Conservation (phyloP, 1,284 basidiomycete species). For the Lentinus polychrous region DNA sequence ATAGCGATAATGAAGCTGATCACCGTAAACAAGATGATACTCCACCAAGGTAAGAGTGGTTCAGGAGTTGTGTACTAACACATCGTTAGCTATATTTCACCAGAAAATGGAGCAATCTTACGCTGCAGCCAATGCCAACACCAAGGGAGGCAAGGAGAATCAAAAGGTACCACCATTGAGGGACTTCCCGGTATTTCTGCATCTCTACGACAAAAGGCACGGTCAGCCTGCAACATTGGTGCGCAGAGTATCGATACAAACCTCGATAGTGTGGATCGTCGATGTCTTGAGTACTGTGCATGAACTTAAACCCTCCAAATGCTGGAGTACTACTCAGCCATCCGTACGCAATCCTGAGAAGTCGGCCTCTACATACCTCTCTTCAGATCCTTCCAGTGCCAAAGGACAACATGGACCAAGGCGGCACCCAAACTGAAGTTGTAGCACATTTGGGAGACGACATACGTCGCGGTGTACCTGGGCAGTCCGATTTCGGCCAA, state of each 20-base stretch:
- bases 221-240: neutral
- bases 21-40: slow-evolving; percentile 41
- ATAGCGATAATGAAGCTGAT: slow-evolving; percentile 40
- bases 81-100: neutral
- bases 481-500: slow-evolving; percentile 35
- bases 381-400: slow-evolving; percentile 43
- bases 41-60: slow-evolving; percentile 49
- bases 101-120: slow-evolving; percentile 7
- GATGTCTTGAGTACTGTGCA: slow-evolving; percentile 32
- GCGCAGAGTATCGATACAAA: slow-evolving; percentile 10
- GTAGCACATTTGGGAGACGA: slow-evolving; percentile 42
- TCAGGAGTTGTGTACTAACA: slow-evolving; percentile 34
- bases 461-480: slow-evolving; percentile 45
- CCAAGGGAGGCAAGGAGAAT: slow-evolving; percentile 42
- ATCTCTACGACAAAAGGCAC: slow-evolving; percentile 33
- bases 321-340: slow-evolving; percentile 20
- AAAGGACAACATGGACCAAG: slow-evolving; percentile 41
- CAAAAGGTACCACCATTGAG: slow-evolving; percentile 43
- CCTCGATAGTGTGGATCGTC: slow-evolving; percentile 43
- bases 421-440: slow-evolving; percentile 44
- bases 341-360: neutral
- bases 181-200: slow-evolving; percentile 47
- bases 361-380: slow-evolving; percentile 14
- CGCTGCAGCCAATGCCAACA: slow-evolving; percentile 47
- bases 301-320: slow-evolving; percentile 36